A percentile compares a stretch with the other conserved stretches of the same genome.
phyloP scores from a whole-genome alignment of 371 early-diverging fungal genomes.

The Zopfochytrium polystomum region DNA sequence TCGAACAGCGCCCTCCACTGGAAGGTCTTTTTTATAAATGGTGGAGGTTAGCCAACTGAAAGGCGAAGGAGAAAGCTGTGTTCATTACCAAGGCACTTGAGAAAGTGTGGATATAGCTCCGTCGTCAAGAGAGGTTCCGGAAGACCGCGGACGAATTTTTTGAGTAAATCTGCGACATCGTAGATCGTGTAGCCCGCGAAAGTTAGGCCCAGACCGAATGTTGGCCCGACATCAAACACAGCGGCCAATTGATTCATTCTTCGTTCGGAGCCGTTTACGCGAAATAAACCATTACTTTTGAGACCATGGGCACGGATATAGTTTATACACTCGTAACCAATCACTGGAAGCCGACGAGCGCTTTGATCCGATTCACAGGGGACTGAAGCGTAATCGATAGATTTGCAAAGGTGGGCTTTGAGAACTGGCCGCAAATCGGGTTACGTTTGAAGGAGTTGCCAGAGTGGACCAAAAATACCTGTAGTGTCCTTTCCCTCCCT shows the following conservation, averaged over 20 bases:
- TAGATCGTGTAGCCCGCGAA: slow-evolving; percentile 43
- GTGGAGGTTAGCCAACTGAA: too few relatives aligned
- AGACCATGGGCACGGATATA: slow-evolving; percentile 30
- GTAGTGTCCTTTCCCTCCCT: neutral
- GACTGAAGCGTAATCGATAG: slow-evolving; percentile 35
- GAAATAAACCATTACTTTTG: slow-evolving; percentile 38
- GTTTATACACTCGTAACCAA: slow-evolving; percentile 31
- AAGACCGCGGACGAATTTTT: slow-evolving; percentile 37
- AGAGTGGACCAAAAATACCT: neutral
- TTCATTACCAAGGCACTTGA: slow-evolving; percentile 34
- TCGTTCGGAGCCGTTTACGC: slow-evolving; percentile 42
- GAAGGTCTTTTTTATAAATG: slow-evolving; percentile 31
- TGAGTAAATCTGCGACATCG: slow-evolving; percentile 46
- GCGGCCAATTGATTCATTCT: slow-evolving; percentile 33
- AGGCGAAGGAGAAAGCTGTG: neutral
- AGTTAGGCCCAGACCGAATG: slow-evolving; percentile 36
- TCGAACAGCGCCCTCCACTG: slow-evolving; percentile 31
- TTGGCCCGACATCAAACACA: slow-evolving; percentile 36
- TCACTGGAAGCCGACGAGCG: slow-evolving; percentile 32
- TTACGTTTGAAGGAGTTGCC: neutral
- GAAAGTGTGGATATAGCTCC: slow-evolving; percentile 36
- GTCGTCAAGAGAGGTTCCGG: slow-evolving; percentile 44
- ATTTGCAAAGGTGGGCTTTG: slow-evolving; percentile 16
- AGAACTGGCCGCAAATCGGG: slow-evolving; percentile 5
- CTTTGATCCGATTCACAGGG: slow-evolving; percentile 21